phyloP scores from a whole-genome alignment of 305 asterid genomes.

The Solanum hybrid region DNA sequence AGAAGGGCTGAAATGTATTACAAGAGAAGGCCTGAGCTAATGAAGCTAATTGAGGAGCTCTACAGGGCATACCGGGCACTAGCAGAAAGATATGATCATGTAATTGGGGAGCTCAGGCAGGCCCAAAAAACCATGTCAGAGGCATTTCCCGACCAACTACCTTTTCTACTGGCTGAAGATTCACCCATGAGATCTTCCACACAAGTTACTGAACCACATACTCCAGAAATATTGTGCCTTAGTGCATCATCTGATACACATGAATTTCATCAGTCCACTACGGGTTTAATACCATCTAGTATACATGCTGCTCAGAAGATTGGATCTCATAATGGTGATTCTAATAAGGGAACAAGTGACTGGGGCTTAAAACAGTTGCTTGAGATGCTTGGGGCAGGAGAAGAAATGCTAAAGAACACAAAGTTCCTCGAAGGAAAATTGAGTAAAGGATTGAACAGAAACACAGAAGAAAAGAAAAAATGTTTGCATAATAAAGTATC shows the following conservation, averaged over 20 bases:
- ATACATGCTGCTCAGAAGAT: conserved; percentile 3
- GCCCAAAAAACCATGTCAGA: conserved; percentile 81
- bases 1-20: conserved; percentile 91
- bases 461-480: neutral
- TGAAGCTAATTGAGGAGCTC: conserved; percentile 59
- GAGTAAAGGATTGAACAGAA: conserved; percentile 12
- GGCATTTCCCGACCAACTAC: conserved; percentile 80
- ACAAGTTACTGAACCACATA: conserved; percentile 33
- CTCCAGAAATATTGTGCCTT: conserved; percentile 13
- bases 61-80: conserved; percentile 58
- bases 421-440: conserved; percentile 18
- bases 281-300: conserved; percentile 2
- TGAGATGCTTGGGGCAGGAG: conserved; percentile 38
- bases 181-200: conserved; percentile 43
- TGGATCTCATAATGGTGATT: conserved; percentile 13
- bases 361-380: conserved; percentile 46
- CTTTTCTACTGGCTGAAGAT: conserved; percentile 53
- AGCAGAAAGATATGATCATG: conserved; percentile 82
- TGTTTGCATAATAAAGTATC: neutral
- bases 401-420: conserved; percentile 5
- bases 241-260: conserved; percentile 31
- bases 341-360: conserved; percentile 15
- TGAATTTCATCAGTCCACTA: conserved; percentile 19
- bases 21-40: conserved; percentile 74
- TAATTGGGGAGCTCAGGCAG: conserved; percentile 77